Evolutionary conservation across 2,329 filamentous ascomycete species (phyloP).

Genomic region (Pseudodiploospora longispora): DNA sequence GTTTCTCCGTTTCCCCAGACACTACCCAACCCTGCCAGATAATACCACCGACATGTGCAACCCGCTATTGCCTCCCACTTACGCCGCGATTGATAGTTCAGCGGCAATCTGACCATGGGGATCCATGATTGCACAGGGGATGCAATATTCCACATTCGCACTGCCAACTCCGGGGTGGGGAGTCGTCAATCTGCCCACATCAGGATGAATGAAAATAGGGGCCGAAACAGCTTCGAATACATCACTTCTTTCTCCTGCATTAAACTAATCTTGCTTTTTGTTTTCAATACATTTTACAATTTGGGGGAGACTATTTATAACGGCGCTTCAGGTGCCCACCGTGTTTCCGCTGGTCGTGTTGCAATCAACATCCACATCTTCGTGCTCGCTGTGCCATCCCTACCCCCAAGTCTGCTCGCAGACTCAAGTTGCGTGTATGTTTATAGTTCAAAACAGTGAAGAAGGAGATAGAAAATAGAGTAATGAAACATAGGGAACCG

Average conservation of each 20-base stretch:
- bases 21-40: not conserved
- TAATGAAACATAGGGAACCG: slow-evolving; percentile 22
- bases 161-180: too few species aligned
- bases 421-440: slow-evolving; percentile 24
- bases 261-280: too few species aligned
- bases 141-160: too few species aligned
- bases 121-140: too few species aligned
- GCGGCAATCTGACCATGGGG: too few species aligned
- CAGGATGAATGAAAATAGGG: too few species aligned
- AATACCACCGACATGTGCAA: not conserved
- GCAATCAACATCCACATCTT: slow-evolving; percentile 19
- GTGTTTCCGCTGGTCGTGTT: slow-evolving; percentile 17
- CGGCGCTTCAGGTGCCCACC: slow-evolving; percentile 16
- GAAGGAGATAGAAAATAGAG: slow-evolving; percentile 15
- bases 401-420: slow-evolving; percentile 22
- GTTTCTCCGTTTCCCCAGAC: slow-evolving; percentile 22
- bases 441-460: slow-evolving; percentile 23
- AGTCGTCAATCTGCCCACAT: too few species aligned
- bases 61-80: not conserved
- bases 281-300: slow-evolving; percentile 18
- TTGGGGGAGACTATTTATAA: slow-evolving; percentile 25
- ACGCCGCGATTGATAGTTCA: too few species aligned
- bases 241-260: too few species aligned
- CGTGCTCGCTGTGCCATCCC: slow-evolving; percentile 6
- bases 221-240: too few species aligned